Evolutionary conservation across 2,329 filamentous ascomycete genomes (phyloP), one percentile per base, ranked within the genome.

Genomic region (Corinectria fuckeliana): DNA sequence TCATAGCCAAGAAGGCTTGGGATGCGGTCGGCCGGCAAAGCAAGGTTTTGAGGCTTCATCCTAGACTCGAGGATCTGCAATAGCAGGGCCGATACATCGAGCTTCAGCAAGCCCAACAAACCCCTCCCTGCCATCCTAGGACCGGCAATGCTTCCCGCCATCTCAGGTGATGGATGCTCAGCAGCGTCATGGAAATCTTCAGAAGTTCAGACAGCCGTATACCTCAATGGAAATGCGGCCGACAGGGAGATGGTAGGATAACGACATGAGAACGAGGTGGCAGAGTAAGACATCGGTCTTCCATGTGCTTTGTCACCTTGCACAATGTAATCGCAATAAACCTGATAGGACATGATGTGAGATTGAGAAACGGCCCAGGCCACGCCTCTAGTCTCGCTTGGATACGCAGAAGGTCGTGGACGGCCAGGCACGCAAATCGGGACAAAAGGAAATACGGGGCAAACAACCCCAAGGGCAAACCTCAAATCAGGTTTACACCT

Each of bases 51-150:
- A 36, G 62, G 49, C 56, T 65, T 56, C 20, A 60, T 61, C 58
- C 67, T 60, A 45, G 63, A 23, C 58, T 56, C 36, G 55, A 36
- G 58, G 66, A 63, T 61, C 60, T 61, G 60, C 58, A 64, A 60
- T 53, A 65, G 50, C 55, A 70, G 58, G 64, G 57, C 63, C 62
- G 57, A 70, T 57, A 59, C 56, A 32, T 61, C 55, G 60, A 54
- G 42, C 65, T 65, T 57, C 58, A 18, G 42, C 39, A 64, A 53
- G 50, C 60, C 58, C 65, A 66, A 58, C 56, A 66, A 66, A 66
- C 65, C 57, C 51, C 60, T 64, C 58, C 57, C 26, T 56, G 41
- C 42, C 63, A 66, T 45, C 58, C 45, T 45, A n/a, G 50, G 50
- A 50, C 41, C 32, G 42, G 54, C 56, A 52, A 65, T 57, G 62